Conservation (phyloP, 768 basidiomycete genomes). For the Scleroderma bovista region DNA sequence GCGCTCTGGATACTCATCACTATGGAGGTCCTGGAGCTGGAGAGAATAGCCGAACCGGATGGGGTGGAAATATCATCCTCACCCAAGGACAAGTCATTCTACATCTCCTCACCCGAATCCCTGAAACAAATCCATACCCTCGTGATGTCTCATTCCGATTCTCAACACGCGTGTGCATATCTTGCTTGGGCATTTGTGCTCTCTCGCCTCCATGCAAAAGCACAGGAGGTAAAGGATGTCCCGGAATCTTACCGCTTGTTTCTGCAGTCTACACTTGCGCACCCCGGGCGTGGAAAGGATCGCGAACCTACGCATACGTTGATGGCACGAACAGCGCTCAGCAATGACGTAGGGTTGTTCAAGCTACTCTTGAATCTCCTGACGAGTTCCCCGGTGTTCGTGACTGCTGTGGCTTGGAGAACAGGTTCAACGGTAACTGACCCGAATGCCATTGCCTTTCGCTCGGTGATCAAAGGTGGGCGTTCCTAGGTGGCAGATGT, state of each 20-base stretch:
- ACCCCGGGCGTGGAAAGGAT: slow-evolving; percentile 44
- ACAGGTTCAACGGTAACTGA: slow-evolving; percentile 64
- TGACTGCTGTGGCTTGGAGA: slow-evolving; percentile 65
- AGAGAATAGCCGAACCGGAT: slow-evolving; percentile 52
- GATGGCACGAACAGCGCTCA: slow-evolving; percentile 57
- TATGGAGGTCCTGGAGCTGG: slow-evolving; percentile 76
- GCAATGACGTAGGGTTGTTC: slow-evolving; percentile 57
- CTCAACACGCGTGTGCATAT: slow-evolving; percentile 66
- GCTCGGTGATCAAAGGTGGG: slow-evolving; percentile 81
- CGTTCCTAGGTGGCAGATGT: background rate
- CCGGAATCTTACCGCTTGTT: slow-evolving; percentile 52
- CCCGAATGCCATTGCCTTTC: slow-evolving; percentile 72
- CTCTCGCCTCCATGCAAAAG: slow-evolving; percentile 49
- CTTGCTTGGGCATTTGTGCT: slow-evolving; percentile 85
- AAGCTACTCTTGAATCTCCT: slow-evolving; percentile 50
- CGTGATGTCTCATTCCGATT: slow-evolving; percentile 51
- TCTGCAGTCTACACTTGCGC: slow-evolving; percentile 46
- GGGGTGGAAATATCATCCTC: slow-evolving; percentile 47
- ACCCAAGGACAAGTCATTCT: slow-evolving; percentile 46
- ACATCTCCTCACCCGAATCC: slow-evolving; percentile 56
- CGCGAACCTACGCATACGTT: slow-evolving; percentile 48
- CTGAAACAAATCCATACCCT: slow-evolving; percentile 64
- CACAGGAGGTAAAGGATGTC: slow-evolving; percentile 42
- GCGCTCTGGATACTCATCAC: slow-evolving; percentile 76
- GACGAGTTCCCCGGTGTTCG: slow-evolving; percentile 70